Evolutionary conservation across 2,329 filamentous ascomycete species (phyloP), one percentile per base, ranked within the genome.

Genomic region (Verticillium klebahnii): DNA sequence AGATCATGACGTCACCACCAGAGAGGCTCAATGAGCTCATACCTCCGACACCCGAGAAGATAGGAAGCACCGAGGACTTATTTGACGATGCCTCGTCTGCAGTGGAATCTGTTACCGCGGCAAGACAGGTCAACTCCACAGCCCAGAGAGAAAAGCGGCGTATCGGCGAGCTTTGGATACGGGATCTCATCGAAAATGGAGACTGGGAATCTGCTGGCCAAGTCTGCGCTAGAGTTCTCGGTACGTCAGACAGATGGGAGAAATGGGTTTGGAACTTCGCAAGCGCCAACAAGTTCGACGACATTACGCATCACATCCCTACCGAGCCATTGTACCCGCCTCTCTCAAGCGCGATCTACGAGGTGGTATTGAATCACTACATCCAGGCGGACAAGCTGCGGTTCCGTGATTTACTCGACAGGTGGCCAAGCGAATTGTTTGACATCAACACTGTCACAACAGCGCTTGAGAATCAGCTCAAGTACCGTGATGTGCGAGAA

Each of bases 231-330:
- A 92, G 89, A 70, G 93, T 97, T 0, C 80, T 99, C 1, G 87
- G 87, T 54, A 92, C 89, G 1, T 87, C 92, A 1, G 82, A 89
- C 57, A 82, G 89, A 67, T 99, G 95, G 95, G 93, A 98, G 76
- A 92, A 96, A 69, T 98, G 94, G 93, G 90, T 96, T 5, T 96
- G 91, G 86, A 89, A 86, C 0, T 99, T 99, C 76, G 92, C 93
- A 8, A 89, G 92, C 50, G 90, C 91, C 2, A 85, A 91, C 66
- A 92, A 88, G 70, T 92, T 96, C 68, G 92, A 97, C 72, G 93
- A 97, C 68, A 97, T 99, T 64, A 90, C 91, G 5, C 84, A 90
- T 39, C 88, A 90, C 69, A 91, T 99, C 34, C 95, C 95, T 0
- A 87, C 85, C 1, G 84, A 88, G 60, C 86, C 88, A n/a, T 82